Base-by-base conservation (phyloP, 2,329 filamentous ascomycete species). In the Fusarium domesticum region DNA sequence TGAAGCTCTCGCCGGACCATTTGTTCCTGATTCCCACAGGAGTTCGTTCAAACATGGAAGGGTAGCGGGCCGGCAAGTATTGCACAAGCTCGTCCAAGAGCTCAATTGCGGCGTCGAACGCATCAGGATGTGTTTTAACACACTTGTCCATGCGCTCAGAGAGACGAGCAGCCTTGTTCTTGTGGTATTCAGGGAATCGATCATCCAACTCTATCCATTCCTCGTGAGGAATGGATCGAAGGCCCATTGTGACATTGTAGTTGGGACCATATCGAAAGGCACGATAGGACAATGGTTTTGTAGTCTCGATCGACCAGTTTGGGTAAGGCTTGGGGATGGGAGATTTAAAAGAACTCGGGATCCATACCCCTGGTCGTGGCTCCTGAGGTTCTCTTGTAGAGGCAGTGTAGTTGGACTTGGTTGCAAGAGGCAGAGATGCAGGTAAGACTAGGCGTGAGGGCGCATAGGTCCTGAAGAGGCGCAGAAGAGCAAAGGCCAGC, bases 121-220 rank as follows among this genome's bases (percentile, higher is more conserved):
- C 87, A 49, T 85, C 78, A 0, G 86, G 83, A 2, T 81, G 77
- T 0, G 87, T 92, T 12, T 68, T 68, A 60, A 81, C 84, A 68
- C 85, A 89, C 63, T 85, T 87, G 0, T 66, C 50, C 1, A 81
- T 85, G 0, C 88, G 77, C 50, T 87, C 80, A 12, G 62, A 58
- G 37, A 95, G 87, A 1, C 89, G 80, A 12, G 70, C 69, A 2
- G 77, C 75, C 66, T 95, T 95, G 52, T 85, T 78, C 23, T 75
- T 75, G 66, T 95, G 87, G 62, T 76, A 95, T 41, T 78, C 79
- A 1, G 82, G 75, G 63, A 81, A 95, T 36, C 91, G 77, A 60
- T 86, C 91, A 67, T 95, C 89, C 18, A 95, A 77, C 66, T 95
- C 87, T 59, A 92, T 89, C 87, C 87, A 91, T 44, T 89, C 83